A percentile compares a stretch with the other conserved stretches of the same genome.
Conservation (phyloP, 2,329 filamentous ascomycete genomes). For the Phaeosphaeriaceae sp. region DNA sequence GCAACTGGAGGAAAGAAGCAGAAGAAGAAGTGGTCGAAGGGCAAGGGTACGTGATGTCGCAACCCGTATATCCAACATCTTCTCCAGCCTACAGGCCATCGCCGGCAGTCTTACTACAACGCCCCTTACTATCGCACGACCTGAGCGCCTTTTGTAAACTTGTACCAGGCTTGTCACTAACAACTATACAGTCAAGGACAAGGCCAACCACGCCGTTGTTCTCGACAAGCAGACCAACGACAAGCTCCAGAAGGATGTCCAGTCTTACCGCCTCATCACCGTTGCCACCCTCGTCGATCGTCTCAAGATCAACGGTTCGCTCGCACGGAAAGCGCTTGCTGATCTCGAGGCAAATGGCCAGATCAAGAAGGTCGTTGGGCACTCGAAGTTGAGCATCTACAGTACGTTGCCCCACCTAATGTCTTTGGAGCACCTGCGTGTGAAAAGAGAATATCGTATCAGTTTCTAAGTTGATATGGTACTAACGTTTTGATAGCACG, state of each 20-base stretch:
- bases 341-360: conserved; percentile 98
- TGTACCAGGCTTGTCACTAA: conserved; percentile 35
- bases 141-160: conserved; percentile 11
- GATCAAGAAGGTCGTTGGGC: conserved; percentile 96
- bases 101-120: not conserved
- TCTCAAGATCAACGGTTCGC: conserved; percentile 99
- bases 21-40: conserved; percentile 81
- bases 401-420: conserved; percentile 63
- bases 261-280: conserved; percentile 99
- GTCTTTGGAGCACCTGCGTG: not conserved
- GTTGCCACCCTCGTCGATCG: conserved; percentile 98
- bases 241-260: conserved; percentile 99
- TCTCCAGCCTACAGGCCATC: conserved; percentile 4
- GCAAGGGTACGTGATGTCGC: conserved; percentile 58
- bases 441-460: not conserved
- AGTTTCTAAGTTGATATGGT: not conserved
- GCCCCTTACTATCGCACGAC: conserved; percentile 3
- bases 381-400: conserved; percentile 99
- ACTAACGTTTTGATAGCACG: conserved; percentile 41
- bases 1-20: conserved; percentile 76
- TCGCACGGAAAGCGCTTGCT: conserved; percentile 85
- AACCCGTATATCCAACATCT: conserved; percentile 23
- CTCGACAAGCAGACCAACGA: conserved; percentile 98
- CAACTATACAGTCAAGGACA: conserved; percentile 89
- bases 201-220: conserved; percentile 98